Conservation (phyloP, 148 eudicot genomes). For the Selenicereus undatus region DNA sequence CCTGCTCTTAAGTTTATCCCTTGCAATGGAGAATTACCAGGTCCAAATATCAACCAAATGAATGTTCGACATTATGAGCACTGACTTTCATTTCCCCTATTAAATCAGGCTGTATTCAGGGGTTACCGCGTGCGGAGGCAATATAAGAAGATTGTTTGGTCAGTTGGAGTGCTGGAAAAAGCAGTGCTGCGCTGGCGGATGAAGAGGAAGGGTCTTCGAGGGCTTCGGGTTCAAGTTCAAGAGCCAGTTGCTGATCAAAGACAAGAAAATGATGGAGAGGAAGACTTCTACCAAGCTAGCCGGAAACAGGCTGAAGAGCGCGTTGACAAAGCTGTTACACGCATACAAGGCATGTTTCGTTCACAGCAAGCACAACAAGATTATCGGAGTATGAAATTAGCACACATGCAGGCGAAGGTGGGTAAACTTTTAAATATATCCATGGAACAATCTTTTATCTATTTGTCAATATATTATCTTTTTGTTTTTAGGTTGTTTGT, state of each 20-base stretch:
- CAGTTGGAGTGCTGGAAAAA: constrained; percentile 93
- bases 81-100: neutral
- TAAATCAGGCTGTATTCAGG: constrained; percentile 60
- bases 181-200: constrained; percentile 82
- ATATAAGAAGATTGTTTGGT: constrained; percentile 70
- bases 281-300: constrained; percentile 82
- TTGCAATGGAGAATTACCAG: neutral
- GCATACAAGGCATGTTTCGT: constrained; percentile 94
- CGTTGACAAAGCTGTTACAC: constrained; percentile 78
- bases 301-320: constrained; percentile 92
- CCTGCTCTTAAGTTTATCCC: neutral
- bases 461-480: neutral
- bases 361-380: constrained; percentile 86
- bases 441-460: neutral
- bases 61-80: neutral
- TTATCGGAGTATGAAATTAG: constrained; percentile 82
- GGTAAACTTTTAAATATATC: neutral
- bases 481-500: neutral
- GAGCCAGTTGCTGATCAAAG: constrained; percentile 35
- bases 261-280: constrained; percentile 53
- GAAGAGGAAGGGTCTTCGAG: constrained; percentile 81
- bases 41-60: neutral
- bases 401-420: constrained; percentile 46
- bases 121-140: constrained; percentile 78
- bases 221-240: constrained; percentile 46